These are phyloP conservation scores for Eremochloa ophiuroides DNA, from an alignment of 176 grass and related monocot species.

Conservation along the genomic window DNA sequence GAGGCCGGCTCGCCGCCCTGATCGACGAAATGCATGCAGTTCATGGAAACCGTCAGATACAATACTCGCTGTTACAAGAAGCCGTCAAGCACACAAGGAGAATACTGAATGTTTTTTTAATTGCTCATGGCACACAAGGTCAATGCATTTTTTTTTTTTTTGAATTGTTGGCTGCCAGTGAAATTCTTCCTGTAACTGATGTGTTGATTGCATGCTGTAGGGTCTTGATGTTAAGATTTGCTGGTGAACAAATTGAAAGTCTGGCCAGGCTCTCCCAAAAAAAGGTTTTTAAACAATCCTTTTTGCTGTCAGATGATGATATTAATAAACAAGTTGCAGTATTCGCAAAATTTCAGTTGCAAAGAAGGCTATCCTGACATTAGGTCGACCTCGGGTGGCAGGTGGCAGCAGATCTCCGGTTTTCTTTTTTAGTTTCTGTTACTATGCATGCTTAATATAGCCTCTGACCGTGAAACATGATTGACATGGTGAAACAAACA, in stretches of 20 bases:
- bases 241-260: background rate
- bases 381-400: background rate
- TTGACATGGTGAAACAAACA: background rate
- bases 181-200: background rate
- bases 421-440: background rate
- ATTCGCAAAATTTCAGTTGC: background rate
- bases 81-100: background rate
- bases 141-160: background rate
- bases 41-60: background rate
- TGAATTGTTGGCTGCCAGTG: background rate
- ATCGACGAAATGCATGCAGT: conserved; percentile 8
- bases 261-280: background rate
- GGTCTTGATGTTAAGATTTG: background rate
- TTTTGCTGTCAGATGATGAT: background rate
- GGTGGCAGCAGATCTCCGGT: background rate
- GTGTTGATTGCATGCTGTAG: background rate
- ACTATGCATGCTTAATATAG: background rate
- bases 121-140: background rate
- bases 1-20: conserved; percentile 86
- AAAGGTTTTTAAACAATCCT: background rate
- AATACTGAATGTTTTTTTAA: background rate
- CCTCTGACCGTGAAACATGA: background rate
- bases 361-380: background rate
- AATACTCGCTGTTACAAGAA: background rate
- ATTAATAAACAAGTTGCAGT: background rate